Evolutionary conservation across 768 basidiomycete genomes (phyloP).

Genomic region (Lactarius indigo): DNA sequence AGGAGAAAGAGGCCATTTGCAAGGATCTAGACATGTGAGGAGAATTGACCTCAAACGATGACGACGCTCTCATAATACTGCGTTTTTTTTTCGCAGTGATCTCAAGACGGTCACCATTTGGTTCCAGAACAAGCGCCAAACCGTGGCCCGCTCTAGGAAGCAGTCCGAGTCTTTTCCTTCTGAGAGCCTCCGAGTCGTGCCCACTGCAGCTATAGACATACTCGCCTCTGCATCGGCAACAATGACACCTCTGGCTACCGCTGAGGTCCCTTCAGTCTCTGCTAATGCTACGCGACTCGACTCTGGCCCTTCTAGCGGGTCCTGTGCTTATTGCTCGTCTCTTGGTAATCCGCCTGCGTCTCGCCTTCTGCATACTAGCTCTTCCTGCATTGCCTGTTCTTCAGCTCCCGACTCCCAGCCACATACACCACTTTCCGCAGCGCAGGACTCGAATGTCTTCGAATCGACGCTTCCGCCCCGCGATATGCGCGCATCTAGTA

Average conservation of each 20-base stretch:
- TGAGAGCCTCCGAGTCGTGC: conserved; percentile 2
- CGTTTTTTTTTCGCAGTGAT: conserved; percentile 32
- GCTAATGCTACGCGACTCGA: neutral
- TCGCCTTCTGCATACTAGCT: neutral
- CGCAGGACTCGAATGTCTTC: conserved; percentile 2
- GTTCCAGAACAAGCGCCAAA: conserved; percentile 82
- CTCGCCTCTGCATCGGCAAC: conserved; percentile 23
- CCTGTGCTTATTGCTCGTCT: neutral
- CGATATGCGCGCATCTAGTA: neutral
- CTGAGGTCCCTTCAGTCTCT: neutral
- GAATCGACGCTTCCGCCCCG: neutral
- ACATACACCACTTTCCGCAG: conserved; percentile 4
- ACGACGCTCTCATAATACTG: neutral
- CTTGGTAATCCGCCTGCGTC: neutral
- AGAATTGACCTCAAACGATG: no score
- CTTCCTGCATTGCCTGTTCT: neutral
- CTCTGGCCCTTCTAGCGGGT: neutral
- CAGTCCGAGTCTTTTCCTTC: conserved; percentile 17
- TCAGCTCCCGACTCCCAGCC: neutral
- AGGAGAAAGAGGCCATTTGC: conserved; percentile 41
- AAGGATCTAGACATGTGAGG: conserved; percentile 40
- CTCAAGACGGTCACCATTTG: conserved; percentile 59
- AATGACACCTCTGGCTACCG: conserved; percentile 16
- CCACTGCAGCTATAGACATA: conserved; percentile 16
- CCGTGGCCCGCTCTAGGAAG: conserved; percentile 33